phyloP scores from a whole-genome alignment of 345 rosid genomes.

The Acer negundo region DNA sequence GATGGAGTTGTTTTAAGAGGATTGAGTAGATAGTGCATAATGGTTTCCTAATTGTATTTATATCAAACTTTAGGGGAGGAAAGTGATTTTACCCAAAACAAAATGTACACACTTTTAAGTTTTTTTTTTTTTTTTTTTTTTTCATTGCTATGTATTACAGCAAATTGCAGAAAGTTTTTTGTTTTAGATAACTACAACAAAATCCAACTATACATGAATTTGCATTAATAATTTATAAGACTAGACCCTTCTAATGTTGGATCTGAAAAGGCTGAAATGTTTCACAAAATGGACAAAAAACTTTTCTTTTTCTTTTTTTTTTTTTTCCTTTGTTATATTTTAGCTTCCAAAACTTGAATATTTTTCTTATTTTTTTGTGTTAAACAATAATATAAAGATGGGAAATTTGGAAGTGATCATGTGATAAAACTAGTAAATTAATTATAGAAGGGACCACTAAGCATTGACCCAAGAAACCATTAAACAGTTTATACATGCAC shows the following conservation, averaged over 20 bases:
- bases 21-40: too few relatives aligned
- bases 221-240: neutral
- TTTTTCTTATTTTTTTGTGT: neutral
- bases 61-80: too few relatives aligned
- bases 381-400: neutral
- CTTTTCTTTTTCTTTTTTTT: neutral
- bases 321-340: neutral
- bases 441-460: constrained; percentile 35
- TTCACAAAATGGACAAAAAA: neutral
- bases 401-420: constrained; percentile 17
- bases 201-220: neutral
- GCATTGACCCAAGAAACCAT: constrained; percentile 41
- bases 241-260: constrained; percentile 1
- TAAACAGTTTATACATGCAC: constrained; percentile 24
- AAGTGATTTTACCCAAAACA: too few relatives aligned
- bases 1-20: too few relatives aligned
- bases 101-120: too few relatives aligned
- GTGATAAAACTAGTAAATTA: constrained; percentile 22
- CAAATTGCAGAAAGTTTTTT: neutral
- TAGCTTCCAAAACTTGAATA: neutral
- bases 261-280: constrained; percentile 7
- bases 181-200: neutral
- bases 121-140: too few relatives aligned
- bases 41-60: too few relatives aligned
- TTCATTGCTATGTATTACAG: neutral